Evolutionary conservation across 208 protist species (phyloP), one percentile per base, ranked within the genome.

Genomic region (Leishmania major): DNA sequence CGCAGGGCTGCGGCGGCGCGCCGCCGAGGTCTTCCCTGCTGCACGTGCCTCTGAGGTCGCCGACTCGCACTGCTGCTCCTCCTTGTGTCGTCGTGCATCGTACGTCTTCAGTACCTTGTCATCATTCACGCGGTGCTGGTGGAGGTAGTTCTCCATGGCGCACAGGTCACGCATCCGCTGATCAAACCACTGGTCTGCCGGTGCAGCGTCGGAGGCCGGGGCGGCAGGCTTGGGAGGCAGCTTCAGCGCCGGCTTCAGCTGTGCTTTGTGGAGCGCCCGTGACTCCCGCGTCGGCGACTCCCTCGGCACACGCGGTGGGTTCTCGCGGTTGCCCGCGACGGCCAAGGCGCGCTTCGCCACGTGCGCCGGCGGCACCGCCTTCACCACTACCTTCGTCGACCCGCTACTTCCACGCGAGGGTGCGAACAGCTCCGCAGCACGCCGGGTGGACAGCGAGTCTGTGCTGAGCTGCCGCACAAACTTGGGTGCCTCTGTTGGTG

Each of bases 101-200:
- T 91, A 89, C n/a, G 84, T 87, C 75, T 89, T 77, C 82, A 96
- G 84, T 22, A 90, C 81, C 71, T 86, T 87, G 25, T 93, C 82
- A 73, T 96, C 93, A 28, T 88, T 81, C 40, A 84, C 85, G 57
- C 93, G 93, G 83, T 95, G 94, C 85, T 94, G 91, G 57, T 89
- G 80, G 17, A 96, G 89, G 79, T 96, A 96, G 37, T 87, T 84
- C 82, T 95, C 91, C 79, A 96, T 96, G 70, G 87, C 84, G 13
- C 53, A 85, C 22, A 93, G 81, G 82, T 96, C 91, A 40, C 90
- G 77, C 59, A 86, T 86, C 31, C 83, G 83, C 73, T 82, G 69
- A 43, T 82, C 78, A 49, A 86, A 37, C 83, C 83, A 86, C 78
- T 86, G 59, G 77, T 82, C 78, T 3, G 83, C 55, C 37, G 77